phyloP scores from a whole-genome alignment of 164 flowering plant species.

The Piper betle region DNA sequence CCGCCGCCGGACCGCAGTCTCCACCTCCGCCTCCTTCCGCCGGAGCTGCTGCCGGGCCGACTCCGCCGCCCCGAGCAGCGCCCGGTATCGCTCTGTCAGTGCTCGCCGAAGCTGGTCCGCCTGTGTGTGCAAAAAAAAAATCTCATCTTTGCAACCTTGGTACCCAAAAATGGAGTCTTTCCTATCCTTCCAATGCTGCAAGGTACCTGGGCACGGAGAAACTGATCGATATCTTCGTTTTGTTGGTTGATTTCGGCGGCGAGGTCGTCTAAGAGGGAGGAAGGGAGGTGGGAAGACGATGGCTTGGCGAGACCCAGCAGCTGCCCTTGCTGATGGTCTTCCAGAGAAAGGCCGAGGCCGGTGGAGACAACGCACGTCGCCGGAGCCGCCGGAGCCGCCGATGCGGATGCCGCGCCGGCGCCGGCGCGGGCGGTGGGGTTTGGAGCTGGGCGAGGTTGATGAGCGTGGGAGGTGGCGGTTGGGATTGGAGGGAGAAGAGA shows the following conservation, averaged over 20 bases:
- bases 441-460: constrained; percentile 56
- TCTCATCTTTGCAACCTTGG: background rate
- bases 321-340: constrained; percentile 32
- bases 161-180: too few species aligned
- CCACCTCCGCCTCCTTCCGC: constrained; percentile 53
- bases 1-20: constrained; percentile 44
- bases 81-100: constrained; percentile 60
- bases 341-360: constrained; percentile 53
- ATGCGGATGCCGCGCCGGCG: too few species aligned
- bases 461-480: constrained; percentile 25
- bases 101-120: constrained; percentile 60
- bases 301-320: background rate
- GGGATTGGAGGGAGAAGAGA: constrained; percentile 28
- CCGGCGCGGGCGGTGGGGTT: constrained; percentile 16
- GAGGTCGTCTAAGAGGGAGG: constrained; percentile 36
- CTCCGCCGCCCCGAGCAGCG: constrained; percentile 52
- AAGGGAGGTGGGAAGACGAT: constrained; percentile 15
- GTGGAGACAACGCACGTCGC: constrained; percentile 36
- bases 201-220: constrained; percentile 63
- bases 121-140: constrained; percentile 15
- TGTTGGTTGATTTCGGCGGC: constrained; percentile 47
- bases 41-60: constrained; percentile 28
- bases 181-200: too few species aligned
- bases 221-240: constrained; percentile 56
- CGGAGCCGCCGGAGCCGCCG: too few species aligned